A percentile compares a stretch with the other conserved stretches of the same genome.
Conservation (phyloP, 2,329 filamentous ascomycete genomes). For the Pseudonectria foliicola region DNA sequence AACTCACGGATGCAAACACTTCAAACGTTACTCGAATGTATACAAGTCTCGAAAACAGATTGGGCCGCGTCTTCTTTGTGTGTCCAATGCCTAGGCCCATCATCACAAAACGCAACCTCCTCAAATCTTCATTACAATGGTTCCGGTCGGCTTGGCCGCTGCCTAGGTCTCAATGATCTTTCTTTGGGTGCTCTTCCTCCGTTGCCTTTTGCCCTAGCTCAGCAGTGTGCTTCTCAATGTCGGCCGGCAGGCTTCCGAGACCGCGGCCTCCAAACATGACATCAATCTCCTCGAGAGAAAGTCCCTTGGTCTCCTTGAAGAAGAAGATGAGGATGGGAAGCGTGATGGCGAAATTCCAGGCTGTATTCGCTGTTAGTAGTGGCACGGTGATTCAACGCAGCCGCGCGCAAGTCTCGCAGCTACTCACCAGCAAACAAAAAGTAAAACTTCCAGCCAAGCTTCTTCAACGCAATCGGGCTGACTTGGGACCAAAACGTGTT, state of each 20-base stretch:
- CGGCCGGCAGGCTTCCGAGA: constrained; percentile 16
- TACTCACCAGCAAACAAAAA: constrained; percentile 27
- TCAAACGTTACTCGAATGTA: no score
- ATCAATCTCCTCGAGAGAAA: constrained; percentile 48
- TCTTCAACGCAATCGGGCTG: constrained; percentile 41
- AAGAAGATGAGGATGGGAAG: constrained; percentile 38
- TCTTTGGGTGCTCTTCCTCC: no score
- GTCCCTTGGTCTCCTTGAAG: constrained; percentile 47
- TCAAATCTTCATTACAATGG: no score
- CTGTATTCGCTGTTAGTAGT: constrained; percentile 27
- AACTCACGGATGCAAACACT: no score
- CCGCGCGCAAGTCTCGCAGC: background rate
- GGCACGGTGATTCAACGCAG: constrained; percentile 15
- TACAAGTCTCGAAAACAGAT: no score
- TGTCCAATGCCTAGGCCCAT: no score
- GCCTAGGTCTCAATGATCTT: no score
- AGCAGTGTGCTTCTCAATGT: constrained; percentile 17
- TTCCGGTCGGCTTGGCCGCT: no score
- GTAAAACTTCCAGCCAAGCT: constrained; percentile 31
- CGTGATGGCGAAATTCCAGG: constrained; percentile 26
- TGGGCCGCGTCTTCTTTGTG: no score
- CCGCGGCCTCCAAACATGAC: constrained; percentile 39
- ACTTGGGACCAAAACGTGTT: constrained; percentile 49
- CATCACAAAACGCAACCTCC: no score
- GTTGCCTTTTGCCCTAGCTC: no score